Percentiles rank a stretch among this genome's conserved stretches.
Conservation (phyloP, 2,329 filamentous ascomycete genomes). For the Penicillium psychrosexuale region DNA sequence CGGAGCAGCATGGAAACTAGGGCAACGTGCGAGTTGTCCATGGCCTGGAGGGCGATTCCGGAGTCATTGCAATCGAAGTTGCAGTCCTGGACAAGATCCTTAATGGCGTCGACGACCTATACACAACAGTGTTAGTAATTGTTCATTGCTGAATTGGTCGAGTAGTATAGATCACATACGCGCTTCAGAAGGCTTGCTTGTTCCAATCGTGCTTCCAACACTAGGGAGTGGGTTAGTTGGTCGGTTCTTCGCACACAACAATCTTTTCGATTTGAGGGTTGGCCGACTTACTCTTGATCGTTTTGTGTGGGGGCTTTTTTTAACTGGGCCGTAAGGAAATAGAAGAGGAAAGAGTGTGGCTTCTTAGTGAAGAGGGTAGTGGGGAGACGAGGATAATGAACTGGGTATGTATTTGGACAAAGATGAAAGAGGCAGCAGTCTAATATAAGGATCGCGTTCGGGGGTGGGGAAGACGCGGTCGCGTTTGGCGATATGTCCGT, state of each 20-base stretch:
- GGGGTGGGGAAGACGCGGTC: slow-evolving; percentile 33
- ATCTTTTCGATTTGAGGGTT: slow-evolving; percentile 5
- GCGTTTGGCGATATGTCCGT: slow-evolving; percentile 32
- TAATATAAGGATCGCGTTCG: slow-evolving; percentile 29
- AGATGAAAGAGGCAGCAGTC: slow-evolving; percentile 19
- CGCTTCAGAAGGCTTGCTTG: slow-evolving; percentile 94
- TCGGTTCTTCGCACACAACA: slow-evolving; percentile 12
- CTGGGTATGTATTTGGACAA: slow-evolving; percentile 12
- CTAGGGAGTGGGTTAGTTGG: slow-evolving; percentile 34
- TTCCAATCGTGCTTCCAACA: slow-evolving; percentile 97
- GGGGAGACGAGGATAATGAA: not conserved
- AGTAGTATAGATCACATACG: slow-evolving; percentile 50
- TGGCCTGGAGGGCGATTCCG: slow-evolving; percentile 94
- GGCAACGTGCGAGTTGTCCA: slow-evolving; percentile 99
- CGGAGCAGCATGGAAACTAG: slow-evolving; percentile 99
- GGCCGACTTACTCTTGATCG: slow-evolving; percentile 31
- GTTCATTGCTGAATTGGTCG: not conserved
- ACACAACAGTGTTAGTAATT: slow-evolving; percentile 7
- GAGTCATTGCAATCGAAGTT: slow-evolving; percentile 99
- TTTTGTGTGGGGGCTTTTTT: slow-evolving; percentile 10
- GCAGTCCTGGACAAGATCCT: slow-evolving; percentile 98
- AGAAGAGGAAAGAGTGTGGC: not conserved
- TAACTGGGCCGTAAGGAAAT: slow-evolving; percentile 3
- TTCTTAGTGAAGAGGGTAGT: not conserved
- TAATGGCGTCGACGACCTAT: slow-evolving; percentile 97